Evolutionary conservation across 2,329 filamentous ascomycete species (phyloP).

Genomic region (Endoconidiophora polonica): DNA sequence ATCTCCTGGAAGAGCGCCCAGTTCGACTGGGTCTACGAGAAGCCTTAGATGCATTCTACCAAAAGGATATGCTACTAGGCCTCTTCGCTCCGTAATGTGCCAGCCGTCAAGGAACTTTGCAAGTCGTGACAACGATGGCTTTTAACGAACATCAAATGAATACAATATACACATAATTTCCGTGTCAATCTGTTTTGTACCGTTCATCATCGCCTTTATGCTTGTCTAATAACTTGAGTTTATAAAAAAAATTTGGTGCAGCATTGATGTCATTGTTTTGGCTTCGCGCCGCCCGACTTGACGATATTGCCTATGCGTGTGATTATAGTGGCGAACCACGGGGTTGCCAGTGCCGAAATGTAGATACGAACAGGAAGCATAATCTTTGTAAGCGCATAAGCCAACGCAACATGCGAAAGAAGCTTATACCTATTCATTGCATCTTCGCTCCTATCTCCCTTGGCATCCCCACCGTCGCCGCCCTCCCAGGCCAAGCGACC

Average conservation of each 20-base stretch:
- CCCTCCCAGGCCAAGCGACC: slow-evolving; percentile 19
- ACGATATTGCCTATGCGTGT: not conserved
- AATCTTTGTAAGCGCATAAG: slow-evolving; percentile 80
- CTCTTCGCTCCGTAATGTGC: slow-evolving; percentile 1
- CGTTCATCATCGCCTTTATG: too few species aligned
- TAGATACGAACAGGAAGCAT: slow-evolving; percentile 62
- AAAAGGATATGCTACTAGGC: slow-evolving; percentile 1
- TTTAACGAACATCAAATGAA: slow-evolving; percentile 12
- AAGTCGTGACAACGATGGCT: slow-evolving; percentile 5
- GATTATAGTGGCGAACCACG: slow-evolving; percentile 62
- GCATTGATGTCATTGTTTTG: too few species aligned
- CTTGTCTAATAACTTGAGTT: too few species aligned
- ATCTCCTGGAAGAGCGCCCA: slow-evolving; percentile 69
- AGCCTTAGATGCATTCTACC: slow-evolving; percentile 30
- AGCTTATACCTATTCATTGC: slow-evolving; percentile 30
- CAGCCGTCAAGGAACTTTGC: not conserved
- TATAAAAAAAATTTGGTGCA: too few species aligned
- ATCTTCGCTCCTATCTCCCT: slow-evolving; percentile 16
- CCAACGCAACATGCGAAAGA: slow-evolving; percentile 61
- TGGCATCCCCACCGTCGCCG: slow-evolving; percentile 16
- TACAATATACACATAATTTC: not conserved
- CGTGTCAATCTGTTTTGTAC: too few species aligned
- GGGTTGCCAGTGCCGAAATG: slow-evolving; percentile 72
- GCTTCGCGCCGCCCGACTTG: not conserved
- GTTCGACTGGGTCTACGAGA: slow-evolving; percentile 97